Base-by-base conservation (phyloP, 1,284 basidiomycete genomes). In the Vanrija sp. region DNA sequence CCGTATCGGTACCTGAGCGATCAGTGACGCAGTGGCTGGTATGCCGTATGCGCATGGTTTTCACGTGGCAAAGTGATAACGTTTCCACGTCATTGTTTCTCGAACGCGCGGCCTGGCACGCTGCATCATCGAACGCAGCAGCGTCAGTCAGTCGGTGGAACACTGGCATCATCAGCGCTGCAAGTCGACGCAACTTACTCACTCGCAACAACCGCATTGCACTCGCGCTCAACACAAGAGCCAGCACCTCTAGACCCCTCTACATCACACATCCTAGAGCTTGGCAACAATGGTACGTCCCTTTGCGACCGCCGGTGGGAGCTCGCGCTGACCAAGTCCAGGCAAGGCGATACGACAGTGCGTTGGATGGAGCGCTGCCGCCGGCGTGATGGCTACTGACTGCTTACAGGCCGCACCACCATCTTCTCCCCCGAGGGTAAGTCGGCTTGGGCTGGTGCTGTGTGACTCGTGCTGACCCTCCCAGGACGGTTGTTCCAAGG, bases 371-470 rank as follows among this genome's bases (percentile, higher is more conserved):
- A 14, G 7, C 9, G 22, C 7, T 37, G 20, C 14, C 7, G 31
- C 4, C 15, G 19, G 18, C 12, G 41, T 14, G n/a, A 9, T 24
- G 16, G 25, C 2, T 16, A 41, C 56, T 57, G 24, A 57, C 56
- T 39, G 18, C 35, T 4, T 41, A 19, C 45, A 74, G 72, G 69
- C 58, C 61, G 91, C 66, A 95, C 91, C 64, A 95, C 91, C 51
- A 94, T 93, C 79, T 95, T 95, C 83, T 94, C 91, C 53, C 91
- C 91, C 43, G 91, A 95, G 78, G 91, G 90, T 89, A 69, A 65
- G 84, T 43, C 71, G 19, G 20, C 23, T 14, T 19, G 3, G 15
- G 9, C 5, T 6, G 6, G 19, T 14, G n/a, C 31, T 2, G 19
- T n/a, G n/a, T n/a, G 15, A 14, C 15, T 14, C 5, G 10, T 49